Evolutionary conservation across 768 basidiomycete genomes (phyloP).

Genomic region (Boletus coccyginus): DNA sequence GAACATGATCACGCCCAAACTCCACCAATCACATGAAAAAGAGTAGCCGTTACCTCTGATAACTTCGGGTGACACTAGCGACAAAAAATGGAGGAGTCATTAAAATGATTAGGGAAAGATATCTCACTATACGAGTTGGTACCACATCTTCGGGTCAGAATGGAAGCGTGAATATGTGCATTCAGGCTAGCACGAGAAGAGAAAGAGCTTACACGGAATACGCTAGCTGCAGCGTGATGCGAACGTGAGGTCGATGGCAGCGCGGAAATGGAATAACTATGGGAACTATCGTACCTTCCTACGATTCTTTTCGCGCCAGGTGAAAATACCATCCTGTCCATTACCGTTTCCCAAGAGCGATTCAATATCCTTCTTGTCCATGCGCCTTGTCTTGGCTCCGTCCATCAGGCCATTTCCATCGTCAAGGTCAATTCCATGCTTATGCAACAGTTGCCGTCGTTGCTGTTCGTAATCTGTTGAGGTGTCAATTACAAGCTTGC

Average conservation of each 20-base stretch:
- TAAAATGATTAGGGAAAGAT: slow-evolving; percentile 25
- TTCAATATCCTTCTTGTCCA: slow-evolving; percentile 83
- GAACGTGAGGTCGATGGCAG: slow-evolving; percentile 22
- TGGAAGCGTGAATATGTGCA: slow-evolving; percentile 24
- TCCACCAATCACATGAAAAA: slow-evolving; percentile 98
- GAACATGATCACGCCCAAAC: slow-evolving; percentile 94
- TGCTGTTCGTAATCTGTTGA: slow-evolving; percentile 89
- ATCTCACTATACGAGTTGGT: slow-evolving; percentile 83
- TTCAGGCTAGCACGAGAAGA: slow-evolving; percentile 12
- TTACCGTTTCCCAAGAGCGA: slow-evolving; percentile 79
- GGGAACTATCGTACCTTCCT: slow-evolving; percentile 61
- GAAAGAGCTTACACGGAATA: slow-evolving; percentile 74
- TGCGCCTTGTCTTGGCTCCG: slow-evolving; percentile 69
- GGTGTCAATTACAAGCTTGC: slow-evolving; percentile 14
- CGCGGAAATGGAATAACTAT: slow-evolving; percentile 31
- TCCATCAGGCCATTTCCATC: slow-evolving; percentile 65
- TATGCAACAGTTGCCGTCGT: slow-evolving; percentile 79
- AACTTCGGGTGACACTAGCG: slow-evolving; percentile 83
- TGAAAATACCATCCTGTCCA: slow-evolving; percentile 82
- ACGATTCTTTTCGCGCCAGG: slow-evolving; percentile 93
- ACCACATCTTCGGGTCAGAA: slow-evolving; percentile 58
- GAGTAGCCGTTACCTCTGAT: slow-evolving; percentile 91
- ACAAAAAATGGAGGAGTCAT: slow-evolving; percentile 24
- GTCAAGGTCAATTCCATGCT: slow-evolving; percentile 94
- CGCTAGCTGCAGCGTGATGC: slow-evolving; percentile 55